Evolutionary conservation across 176 grass and related monocot genomes (phyloP).

Genomic region (Olyra latifolia): DNA sequence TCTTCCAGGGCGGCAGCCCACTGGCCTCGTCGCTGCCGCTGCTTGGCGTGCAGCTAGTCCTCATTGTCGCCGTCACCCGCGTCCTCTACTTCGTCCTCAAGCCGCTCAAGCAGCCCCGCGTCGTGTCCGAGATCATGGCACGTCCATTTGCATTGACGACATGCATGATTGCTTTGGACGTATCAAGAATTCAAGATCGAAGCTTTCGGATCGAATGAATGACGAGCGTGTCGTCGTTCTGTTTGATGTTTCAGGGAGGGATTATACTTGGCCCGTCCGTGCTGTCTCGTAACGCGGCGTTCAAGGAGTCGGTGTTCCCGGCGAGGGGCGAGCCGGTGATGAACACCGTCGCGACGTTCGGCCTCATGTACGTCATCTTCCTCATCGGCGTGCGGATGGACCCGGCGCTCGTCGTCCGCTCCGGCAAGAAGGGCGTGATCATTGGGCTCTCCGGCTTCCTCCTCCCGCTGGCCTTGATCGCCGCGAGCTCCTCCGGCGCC

Average conservation of each 20-base stretch:
- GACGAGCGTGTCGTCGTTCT: not conserved
- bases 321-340: conserved; percentile 66
- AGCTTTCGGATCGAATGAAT: not conserved
- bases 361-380: conserved; percentile 79
- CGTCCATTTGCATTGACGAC: not conserved
- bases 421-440: conserved; percentile 59
- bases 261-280: conserved; percentile 83
- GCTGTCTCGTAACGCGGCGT: conserved; percentile 48
- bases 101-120: conserved; percentile 76
- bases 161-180: too few species aligned
- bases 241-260: conserved; percentile 56
- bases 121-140: conserved; percentile 78
- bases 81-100: conserved; percentile 62
- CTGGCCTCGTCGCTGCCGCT: conserved; percentile 63
- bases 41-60: conserved; percentile 70
- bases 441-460: conserved; percentile 63
- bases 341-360: conserved; percentile 68
- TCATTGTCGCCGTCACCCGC: conserved; percentile 75
- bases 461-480: conserved; percentile 41
- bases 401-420: conserved; percentile 51
- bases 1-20: conserved; percentile 58
- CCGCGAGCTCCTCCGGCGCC: not conserved
- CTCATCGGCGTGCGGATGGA: conserved; percentile 89
- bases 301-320: conserved; percentile 68
- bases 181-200: too few species aligned